Evolutionary conservation across 225 moss, liverwort and hornwort genomes (phyloP).

Genomic region (Thuidium tamariscinum): DNA sequence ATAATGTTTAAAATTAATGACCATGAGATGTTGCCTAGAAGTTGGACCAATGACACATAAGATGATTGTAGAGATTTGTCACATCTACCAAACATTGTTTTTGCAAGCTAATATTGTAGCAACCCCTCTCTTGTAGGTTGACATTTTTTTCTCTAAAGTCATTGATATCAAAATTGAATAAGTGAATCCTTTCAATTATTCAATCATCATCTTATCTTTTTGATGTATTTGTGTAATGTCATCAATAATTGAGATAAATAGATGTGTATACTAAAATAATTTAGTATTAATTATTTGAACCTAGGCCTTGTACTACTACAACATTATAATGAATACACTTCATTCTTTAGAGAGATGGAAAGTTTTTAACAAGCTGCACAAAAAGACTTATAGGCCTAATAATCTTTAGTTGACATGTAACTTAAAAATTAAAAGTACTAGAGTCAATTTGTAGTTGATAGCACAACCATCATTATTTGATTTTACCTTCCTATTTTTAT

Average conservation of each 20-base stretch:
- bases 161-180: slow-evolving; percentile 65
- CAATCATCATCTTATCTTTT: too few species aligned
- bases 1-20: too few species aligned
- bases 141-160: too few species aligned
- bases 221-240: too few species aligned
- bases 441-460: slow-evolving; percentile 12
- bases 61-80: slow-evolving; percentile 55
- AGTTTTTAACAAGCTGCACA: slow-evolving; percentile 66
- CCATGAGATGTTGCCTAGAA: too few species aligned
- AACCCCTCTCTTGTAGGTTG: slow-evolving; percentile 67
- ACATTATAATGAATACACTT: slow-evolving; percentile 54
- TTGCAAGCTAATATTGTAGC: slow-evolving; percentile 49
- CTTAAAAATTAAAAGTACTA: slow-evolving; percentile 24
- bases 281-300: too few species aligned
- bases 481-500: too few species aligned
- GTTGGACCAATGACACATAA: neutral
- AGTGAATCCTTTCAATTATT: slow-evolving; percentile 12
- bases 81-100: slow-evolving; percentile 66
- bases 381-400: slow-evolving; percentile 74
- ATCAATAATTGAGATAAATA: neutral
- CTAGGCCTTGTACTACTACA: slow-evolving; percentile 54
- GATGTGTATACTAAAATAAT: too few species aligned
- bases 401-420: slow-evolving; percentile 55
- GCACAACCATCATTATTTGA: too few species aligned
- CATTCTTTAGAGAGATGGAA: slow-evolving; percentile 55